phyloP scores from a whole-genome alignment of 2,329 filamentous ascomycete species.

The Trichoderma brevicompactum region DNA sequence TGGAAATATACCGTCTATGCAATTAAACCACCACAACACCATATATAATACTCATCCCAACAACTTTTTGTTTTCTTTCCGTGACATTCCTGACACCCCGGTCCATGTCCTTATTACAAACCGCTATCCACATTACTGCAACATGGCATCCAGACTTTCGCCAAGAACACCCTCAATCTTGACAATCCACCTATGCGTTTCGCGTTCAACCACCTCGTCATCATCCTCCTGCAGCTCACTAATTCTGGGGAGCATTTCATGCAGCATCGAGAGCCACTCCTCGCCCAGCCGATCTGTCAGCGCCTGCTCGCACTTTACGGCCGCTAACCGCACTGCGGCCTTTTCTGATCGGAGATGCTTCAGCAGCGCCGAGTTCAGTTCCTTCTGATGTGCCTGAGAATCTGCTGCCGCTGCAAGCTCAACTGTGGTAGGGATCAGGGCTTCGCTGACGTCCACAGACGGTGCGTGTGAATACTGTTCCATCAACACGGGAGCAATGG shows the following conservation, averaged over 20 bases:
- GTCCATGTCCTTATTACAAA: neutral
- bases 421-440: conserved; percentile 74
- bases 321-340: conserved; percentile 74
- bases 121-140: conserved; percentile 63
- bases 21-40: neutral
- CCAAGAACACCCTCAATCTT: conserved; percentile 88
- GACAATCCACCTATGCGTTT: conserved; percentile 87
- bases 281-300: conserved; percentile 83
- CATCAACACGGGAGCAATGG: conserved; percentile 71
- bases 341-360: conserved; percentile 76
- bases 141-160: conserved; percentile 89
- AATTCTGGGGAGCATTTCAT: conserved; percentile 96
- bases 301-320: conserved; percentile 78
- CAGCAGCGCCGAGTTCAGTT: conserved; percentile 79
- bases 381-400: conserved; percentile 87
- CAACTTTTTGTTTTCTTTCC: neutral
- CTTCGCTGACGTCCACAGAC: conserved; percentile 49
- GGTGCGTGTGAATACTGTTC: conserved; percentile 63
- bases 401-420: conserved; percentile 80
- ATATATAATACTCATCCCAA: neutral
- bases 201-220: conserved; percentile 87
- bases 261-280: conserved; percentile 88
- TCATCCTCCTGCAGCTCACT: conserved; percentile 96
- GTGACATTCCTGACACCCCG: neutral
- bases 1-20: conserved; percentile 6